phyloP scores from a whole-genome alignment of 805 yeast species.

The Myxozyma neglecta region DNA sequence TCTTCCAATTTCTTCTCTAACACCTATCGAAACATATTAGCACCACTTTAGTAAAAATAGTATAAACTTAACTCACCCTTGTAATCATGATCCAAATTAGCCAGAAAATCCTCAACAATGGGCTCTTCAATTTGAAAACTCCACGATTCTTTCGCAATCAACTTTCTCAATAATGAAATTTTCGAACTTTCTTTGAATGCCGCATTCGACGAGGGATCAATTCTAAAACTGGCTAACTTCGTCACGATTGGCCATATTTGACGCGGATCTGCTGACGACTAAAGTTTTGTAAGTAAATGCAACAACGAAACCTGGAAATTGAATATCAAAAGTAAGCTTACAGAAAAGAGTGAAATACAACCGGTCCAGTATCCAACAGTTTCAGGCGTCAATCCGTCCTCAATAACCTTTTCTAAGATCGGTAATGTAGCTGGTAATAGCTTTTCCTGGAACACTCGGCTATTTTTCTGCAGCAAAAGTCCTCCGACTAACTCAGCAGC shows the following conservation, averaged over 20 bases:
- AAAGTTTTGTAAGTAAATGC: neutral
- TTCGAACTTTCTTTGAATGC: slow-evolving; percentile 67
- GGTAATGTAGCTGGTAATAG: slow-evolving; percentile 43
- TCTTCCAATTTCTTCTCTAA: slow-evolving; percentile 66
- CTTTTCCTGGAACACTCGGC: slow-evolving; percentile 18
- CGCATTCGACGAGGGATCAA: slow-evolving; percentile 55
- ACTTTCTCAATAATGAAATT: slow-evolving; percentile 54
- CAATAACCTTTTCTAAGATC: slow-evolving; percentile 44
- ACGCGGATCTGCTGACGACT: slow-evolving; percentile 51
- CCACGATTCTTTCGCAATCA: slow-evolving; percentile 55
- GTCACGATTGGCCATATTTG: slow-evolving; percentile 57
- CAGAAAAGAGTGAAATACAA: slow-evolving; percentile 61
- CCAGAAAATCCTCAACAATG: slow-evolving; percentile 46
- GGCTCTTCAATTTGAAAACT: slow-evolving; percentile 46
- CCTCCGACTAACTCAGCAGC: slow-evolving; percentile 71
- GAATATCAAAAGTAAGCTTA: slow-evolving; percentile 29
- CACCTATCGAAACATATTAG: slow-evolving; percentile 55
- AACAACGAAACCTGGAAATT: neutral
- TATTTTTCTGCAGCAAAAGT: slow-evolving; percentile 46
- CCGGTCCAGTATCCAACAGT: slow-evolving; percentile 72
- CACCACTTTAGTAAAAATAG: neutral
- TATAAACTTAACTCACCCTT: slow-evolving; percentile 12
- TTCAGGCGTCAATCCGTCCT: slow-evolving; percentile 69
- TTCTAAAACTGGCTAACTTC: slow-evolving; percentile 48
- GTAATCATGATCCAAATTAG: slow-evolving; percentile 56